Evolutionary conservation across 306 rosid genomes (phyloP).

Genomic region (Gastrolobium villosum): DNA sequence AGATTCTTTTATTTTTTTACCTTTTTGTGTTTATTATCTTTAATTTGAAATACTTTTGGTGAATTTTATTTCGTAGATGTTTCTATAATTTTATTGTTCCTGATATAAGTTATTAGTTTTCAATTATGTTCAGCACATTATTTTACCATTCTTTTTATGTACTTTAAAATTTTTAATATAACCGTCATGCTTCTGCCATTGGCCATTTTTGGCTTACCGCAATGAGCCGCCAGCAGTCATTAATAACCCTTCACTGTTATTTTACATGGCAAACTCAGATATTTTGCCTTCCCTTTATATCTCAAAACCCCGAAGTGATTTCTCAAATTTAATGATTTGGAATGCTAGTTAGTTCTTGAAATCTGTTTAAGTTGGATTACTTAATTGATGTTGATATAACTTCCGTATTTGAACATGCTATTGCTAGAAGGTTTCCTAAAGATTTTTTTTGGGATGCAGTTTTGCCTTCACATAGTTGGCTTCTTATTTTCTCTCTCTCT

Average conservation of each 20-base stretch:
- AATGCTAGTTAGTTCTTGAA: not conserved
- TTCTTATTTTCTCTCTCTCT: not conserved
- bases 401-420: not conserved
- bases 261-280: not conserved
- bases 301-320: not conserved
- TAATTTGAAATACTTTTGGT: too few species aligned
- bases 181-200: too few species aligned
- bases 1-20: too few species aligned
- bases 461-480: not conserved
- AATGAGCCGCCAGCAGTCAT: too few species aligned
- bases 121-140: too few species aligned
- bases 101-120: too few species aligned
- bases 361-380: slow-evolving; percentile 1
- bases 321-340: not conserved
- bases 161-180: too few species aligned
- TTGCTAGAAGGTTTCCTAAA: slow-evolving; percentile 2
- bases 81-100: too few species aligned
- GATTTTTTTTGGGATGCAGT: not conserved
- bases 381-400: slow-evolving; percentile 2
- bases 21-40: too few species aligned
- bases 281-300: not conserved
- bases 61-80: too few species aligned
- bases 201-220: too few species aligned
- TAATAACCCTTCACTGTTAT: not conserved
- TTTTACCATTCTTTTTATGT: too few species aligned